Evolutionary conservation across 208 protist genomes (phyloP).

Genomic region (Wallacemonas sp.): DNA sequence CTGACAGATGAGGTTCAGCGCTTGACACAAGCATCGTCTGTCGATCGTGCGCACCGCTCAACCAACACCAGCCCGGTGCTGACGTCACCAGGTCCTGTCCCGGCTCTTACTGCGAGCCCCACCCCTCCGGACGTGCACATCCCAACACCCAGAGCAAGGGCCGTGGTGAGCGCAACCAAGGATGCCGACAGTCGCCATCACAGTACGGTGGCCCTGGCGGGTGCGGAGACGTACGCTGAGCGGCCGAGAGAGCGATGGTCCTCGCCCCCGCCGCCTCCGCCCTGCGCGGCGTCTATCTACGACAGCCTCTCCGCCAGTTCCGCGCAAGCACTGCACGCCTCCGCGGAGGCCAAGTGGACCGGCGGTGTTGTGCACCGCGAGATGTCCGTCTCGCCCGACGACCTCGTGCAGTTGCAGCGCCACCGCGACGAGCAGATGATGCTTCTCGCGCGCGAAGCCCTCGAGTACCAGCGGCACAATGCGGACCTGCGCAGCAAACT

Average conservation of each 20-base stretch:
- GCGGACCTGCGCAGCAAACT: constrained; percentile 61
- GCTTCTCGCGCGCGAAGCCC: constrained; percentile 52
- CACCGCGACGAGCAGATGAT: constrained; percentile 46
- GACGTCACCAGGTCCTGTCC: background rate
- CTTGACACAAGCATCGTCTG: too few species aligned
- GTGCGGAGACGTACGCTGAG: too few species aligned
- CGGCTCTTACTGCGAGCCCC: background rate
- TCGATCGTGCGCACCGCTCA: too few species aligned
- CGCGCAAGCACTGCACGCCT: background rate
- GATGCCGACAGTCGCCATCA: too few species aligned
- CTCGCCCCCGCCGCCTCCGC: background rate
- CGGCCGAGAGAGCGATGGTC: too few species aligned
- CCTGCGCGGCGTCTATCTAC: background rate
- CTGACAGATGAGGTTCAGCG: constrained; percentile 17
- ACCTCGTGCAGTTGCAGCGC: constrained; percentile 1
- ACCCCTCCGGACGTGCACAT: background rate
- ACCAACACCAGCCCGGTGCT: background rate
- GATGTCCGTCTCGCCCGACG: background rate
- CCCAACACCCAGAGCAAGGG: too few species aligned
- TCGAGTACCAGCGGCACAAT: constrained; percentile 67
- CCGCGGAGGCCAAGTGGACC: constrained; percentile 6
- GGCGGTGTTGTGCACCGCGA: constrained; percentile 13
- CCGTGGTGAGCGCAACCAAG: too few species aligned
- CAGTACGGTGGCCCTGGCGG: too few species aligned
- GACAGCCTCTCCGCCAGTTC: background rate